A percentile compares a stretch with the other conserved stretches of the same genome.
These are phyloP conservation scores for Neurospora sp. DNA, from an alignment of 495 filamentous ascomycete genomes.

Conservation along the genomic window DNA sequence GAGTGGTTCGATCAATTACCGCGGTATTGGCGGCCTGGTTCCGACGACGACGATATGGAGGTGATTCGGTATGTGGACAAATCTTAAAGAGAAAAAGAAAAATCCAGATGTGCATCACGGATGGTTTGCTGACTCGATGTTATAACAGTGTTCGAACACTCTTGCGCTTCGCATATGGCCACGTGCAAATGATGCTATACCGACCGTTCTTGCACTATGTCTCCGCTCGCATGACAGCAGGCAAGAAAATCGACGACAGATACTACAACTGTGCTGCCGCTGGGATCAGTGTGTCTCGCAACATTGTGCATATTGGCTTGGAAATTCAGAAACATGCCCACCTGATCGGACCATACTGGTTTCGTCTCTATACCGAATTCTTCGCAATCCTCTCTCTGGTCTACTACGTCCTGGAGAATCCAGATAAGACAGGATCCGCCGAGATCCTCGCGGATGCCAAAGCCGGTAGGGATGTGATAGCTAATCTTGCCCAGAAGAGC, in stretches of 20 bases:
- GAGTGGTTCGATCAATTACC: constrained; percentile 77
- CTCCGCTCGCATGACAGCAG: constrained; percentile 53
- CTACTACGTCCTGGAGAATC: constrained; percentile 86
- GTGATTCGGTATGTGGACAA: constrained; percentile 58
- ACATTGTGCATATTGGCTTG: constrained; percentile 84
- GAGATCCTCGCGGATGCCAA: constrained; percentile 75
- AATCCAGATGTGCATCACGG: neutral
- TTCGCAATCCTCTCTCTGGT: constrained; percentile 85
- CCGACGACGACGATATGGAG: constrained; percentile 54
- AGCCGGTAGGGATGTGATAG: constrained; percentile 73
- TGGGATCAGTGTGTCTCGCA: constrained; percentile 82
- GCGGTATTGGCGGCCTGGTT: constrained; percentile 59
- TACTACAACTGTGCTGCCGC: constrained; percentile 90
- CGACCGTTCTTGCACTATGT: constrained; percentile 93
- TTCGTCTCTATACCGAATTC: constrained; percentile 91
- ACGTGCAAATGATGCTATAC: constrained; percentile 93
- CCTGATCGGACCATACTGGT: constrained; percentile 90
- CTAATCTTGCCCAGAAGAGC: constrained; percentile 67
- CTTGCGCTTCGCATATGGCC: constrained; percentile 76
- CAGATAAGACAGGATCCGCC: constrained; percentile 61
- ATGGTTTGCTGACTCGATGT: neutral
- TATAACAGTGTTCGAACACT: constrained; percentile 65
- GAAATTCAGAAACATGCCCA: constrained; percentile 79
- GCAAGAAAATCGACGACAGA: constrained; percentile 67
- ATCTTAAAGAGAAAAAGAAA: neutral